Evolutionary conservation across 495 filamentous ascomycete genomes (phyloP).

Genomic region (Penicillium coprophilum): DNA sequence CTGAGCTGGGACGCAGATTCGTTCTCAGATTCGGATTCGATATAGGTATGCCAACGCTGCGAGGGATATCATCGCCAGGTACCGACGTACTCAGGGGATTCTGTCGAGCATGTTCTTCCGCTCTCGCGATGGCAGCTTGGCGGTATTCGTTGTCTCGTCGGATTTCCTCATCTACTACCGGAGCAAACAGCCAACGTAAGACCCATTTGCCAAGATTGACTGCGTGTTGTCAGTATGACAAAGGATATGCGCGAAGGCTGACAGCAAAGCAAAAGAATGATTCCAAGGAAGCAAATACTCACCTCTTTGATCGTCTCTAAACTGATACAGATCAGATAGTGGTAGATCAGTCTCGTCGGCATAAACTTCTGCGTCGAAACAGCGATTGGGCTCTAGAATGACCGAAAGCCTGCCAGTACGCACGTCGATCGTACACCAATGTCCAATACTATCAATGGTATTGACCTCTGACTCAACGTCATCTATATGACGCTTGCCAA

Average conservation of each 20-base stretch:
- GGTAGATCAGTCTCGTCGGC: conserved; percentile 76
- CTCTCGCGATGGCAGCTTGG: conserved; percentile 59
- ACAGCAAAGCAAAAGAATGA: not conserved
- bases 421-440: conserved; percentile 94
- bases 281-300: conserved; percentile 33
- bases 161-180: conserved; percentile 86
- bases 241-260: not conserved
- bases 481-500: conserved; percentile 90
- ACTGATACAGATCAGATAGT: conserved; percentile 64
- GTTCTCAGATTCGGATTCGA: conserved; percentile 46
- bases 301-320: conserved; percentile 94
- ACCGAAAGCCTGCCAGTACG: conserved; percentile 88
- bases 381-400: conserved; percentile 89
- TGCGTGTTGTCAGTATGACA: conserved; percentile 36
- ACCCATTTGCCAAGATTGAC: conserved; percentile 98
- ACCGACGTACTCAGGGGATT: conserved; percentile 57
- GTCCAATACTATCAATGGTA: conserved; percentile 81
- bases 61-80: conserved; percentile 59
- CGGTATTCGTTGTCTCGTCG: conserved; percentile 74
- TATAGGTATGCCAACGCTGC: conserved; percentile 47
- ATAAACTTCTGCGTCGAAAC: conserved; percentile 97
- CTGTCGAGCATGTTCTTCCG: conserved; percentile 53
- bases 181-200: conserved; percentile 86
- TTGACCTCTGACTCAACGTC: conserved; percentile 88
- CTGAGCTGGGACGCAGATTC: conserved; percentile 67